Base-by-base conservation (phyloP, 2,329 filamentous ascomycete genomes). In the Trichoderma guizhouense region DNA sequence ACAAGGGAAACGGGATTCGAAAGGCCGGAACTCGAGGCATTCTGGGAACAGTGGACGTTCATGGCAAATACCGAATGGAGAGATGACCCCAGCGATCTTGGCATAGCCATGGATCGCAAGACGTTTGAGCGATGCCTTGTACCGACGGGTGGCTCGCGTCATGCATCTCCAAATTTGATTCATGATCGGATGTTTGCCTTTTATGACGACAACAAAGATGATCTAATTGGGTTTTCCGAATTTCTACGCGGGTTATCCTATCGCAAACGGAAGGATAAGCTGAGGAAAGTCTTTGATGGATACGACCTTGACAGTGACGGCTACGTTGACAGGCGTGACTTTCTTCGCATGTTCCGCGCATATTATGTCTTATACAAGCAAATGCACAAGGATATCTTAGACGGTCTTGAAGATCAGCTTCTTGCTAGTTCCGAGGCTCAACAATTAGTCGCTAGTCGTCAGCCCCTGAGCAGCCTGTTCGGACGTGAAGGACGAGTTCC, bases 101-200 rank as follows among this genome's bases (percentile, higher is more conserved):
- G 88, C 70, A 86, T 95, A 76, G 96, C 94, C 39, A 97, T 98
- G 85, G 95, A 98, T 79, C 90, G 94, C 73, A 92, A 92, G 81
- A 97, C 94, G 0, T 99, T 99, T 82, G 94, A 98, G 79, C 90
- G 93, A 62, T 97, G 94, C 76, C 90, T 98, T 73, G 91, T 97
- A 8, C 93, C 94, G 4, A 92, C 92, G n/a, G 93, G 92, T 15
- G 92, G 92, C n/a, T 89, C 90, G 72, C 89, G 91, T 36, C 91
- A 94, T 70, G 90, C 92, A 12, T 88, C 92, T 0, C 93, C 95
- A 1, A 98, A 97, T 79, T 88, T 97, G 15, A 93, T 99, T 72
- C 96, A 97, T 78, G 95, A 99, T 80, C 92, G 96, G 75, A 96
- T 98, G 88, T 99, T 98, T 82, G 90, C 93, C 65, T 98, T 98